These are phyloP conservation scores for Funneliformis mosseae DNA, from an alignment of 192 early-diverging fungal species.

Conservation along the genomic window DNA sequence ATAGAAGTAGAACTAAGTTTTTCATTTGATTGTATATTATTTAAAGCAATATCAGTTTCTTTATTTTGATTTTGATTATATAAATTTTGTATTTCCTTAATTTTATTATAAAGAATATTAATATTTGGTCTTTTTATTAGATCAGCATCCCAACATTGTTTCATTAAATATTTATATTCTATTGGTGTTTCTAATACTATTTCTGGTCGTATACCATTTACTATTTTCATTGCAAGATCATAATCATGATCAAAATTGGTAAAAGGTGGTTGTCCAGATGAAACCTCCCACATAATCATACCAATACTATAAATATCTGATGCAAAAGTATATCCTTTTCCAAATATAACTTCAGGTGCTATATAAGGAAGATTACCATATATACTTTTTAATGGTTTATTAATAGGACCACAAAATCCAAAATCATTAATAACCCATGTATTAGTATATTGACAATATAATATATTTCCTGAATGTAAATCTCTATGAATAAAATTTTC, in stretches of 20 bases:
- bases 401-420: background rate
- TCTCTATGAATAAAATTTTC: background rate
- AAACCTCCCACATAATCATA: background rate
- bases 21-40: background rate
- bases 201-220: background rate
- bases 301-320: background rate
- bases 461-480: background rate
- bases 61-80: background rate
- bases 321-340: background rate
- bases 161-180: background rate
- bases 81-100: background rate
- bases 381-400: background rate
- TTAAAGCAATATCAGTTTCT: background rate
- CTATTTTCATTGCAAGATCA: background rate
- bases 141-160: background rate
- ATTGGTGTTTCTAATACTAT: background rate
- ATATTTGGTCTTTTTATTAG: background rate
- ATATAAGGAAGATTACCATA: background rate
- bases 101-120: background rate
- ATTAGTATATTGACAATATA: background rate
- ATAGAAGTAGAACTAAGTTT: background rate
- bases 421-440: background rate
- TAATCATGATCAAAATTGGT: background rate
- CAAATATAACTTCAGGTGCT: background rate
- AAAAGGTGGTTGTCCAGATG: background rate